A percentile compares a stretch with the other conserved stretches of the same genome.
phyloP scores from a whole-genome alignment of 164 flowering plant species.

The Sedum album region DNA sequence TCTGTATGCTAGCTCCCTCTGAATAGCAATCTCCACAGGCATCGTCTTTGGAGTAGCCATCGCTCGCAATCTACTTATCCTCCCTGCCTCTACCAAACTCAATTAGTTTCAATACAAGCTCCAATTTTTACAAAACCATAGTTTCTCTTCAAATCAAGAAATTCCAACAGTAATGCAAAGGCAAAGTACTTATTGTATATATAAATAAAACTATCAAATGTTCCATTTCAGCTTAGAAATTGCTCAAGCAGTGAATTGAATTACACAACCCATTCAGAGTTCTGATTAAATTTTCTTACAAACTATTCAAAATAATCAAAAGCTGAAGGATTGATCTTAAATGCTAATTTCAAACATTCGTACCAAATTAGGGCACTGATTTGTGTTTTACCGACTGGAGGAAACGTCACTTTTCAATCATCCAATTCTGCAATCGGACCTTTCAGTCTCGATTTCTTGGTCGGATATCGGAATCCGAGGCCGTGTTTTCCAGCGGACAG shows the following conservation, averaged over 20 bases:
- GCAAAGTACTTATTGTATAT: too few species aligned
- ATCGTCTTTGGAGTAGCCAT: constrained; percentile 13
- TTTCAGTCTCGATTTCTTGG: too few species aligned
- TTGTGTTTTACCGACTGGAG: too few species aligned
- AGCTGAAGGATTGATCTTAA: background rate
- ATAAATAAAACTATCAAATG: too few species aligned
- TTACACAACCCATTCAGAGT: too few species aligned
- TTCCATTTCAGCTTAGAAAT: too few species aligned
- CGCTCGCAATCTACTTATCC: background rate
- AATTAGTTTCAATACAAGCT: background rate
- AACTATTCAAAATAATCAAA: background rate
- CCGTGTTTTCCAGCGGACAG: too few species aligned
- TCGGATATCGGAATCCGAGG: too few species aligned
- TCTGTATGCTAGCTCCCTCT: constrained; percentile 18
- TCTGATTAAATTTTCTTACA: background rate
- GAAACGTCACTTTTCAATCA: too few species aligned
- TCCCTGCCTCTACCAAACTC: background rate
- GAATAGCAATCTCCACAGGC: constrained; percentile 16
- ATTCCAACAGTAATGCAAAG: background rate
- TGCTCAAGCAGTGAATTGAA: too few species aligned
- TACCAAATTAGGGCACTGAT: background rate
- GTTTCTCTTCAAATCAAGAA: background rate
- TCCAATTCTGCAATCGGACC: too few species aligned
- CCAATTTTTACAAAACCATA: background rate
- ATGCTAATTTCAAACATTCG: background rate